phyloP scores from a whole-genome alignment of 139 green algal species.

The Deuterostichococcus epilithicus region DNA sequence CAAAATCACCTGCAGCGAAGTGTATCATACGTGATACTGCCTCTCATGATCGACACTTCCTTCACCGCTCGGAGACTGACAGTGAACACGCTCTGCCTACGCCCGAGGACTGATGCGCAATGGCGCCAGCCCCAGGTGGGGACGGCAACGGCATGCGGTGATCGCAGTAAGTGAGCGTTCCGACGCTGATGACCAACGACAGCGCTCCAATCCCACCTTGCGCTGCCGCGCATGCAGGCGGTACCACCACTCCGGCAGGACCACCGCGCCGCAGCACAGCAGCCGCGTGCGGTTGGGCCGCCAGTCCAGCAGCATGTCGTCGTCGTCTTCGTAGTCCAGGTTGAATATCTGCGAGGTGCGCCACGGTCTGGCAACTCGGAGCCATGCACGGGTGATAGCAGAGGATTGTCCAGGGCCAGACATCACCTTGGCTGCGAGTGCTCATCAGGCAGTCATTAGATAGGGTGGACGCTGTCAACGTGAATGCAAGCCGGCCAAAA shows the following conservation, averaged over 20 bases:
- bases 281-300: slow-evolving; percentile 37
- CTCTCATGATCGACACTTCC: neutral
- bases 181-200: neutral
- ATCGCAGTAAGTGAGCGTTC: neutral
- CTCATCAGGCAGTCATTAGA: too few species aligned
- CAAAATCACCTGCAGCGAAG: neutral
- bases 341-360: slow-evolving; percentile 40
- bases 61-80: neutral
- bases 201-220: neutral
- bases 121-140: neutral
- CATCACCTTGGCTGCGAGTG: too few species aligned
- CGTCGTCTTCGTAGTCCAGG: slow-evolving; percentile 44
- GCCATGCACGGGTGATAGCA: too few species aligned
- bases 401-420: too few species aligned
- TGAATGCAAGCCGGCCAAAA: too few species aligned
- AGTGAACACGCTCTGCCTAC: neutral
- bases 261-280: slow-evolving; percentile 2
- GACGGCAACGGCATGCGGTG: too few species aligned
- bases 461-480: too few species aligned
- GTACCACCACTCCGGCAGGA: slow-evolving; percentile 43
- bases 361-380: too few species aligned
- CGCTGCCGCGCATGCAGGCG: slow-evolving; percentile 2
- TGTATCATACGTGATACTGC: neutral
- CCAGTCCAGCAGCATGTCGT: slow-evolving; percentile 60
- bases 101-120: neutral